Evolutionary conservation across 2,329 filamentous ascomycete species (phyloP), one percentile per base, ranked within the genome.

Genomic region (Exophiala sp.): DNA sequence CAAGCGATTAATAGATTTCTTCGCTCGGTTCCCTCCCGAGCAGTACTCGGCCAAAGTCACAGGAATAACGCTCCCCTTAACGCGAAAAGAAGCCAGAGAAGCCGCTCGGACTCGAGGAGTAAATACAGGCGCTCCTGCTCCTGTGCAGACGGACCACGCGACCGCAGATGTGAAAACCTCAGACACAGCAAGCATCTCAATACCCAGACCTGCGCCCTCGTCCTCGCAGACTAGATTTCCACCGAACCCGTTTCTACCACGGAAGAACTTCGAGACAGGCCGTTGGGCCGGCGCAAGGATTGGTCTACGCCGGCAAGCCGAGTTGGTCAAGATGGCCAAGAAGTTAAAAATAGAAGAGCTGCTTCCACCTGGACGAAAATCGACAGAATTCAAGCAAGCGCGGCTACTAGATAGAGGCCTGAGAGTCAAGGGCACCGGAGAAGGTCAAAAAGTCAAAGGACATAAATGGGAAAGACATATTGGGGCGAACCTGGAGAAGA

Each of bases 361-460:
- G 63, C 73, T 96, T 56, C 91, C 91, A 0, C 81, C 81, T 63
- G 88, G 87, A 9, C 77, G 77, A 54, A 96, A 96, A 81, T 84
- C 85, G 64, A 86, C 86, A 2, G 86, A 84, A 79, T 74, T 68
- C 62, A 72, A 73, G 70, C 80, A 91, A 66, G 79, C 83, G 65
- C 82, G 84, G 70, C 78, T 89, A 54, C 82, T 90, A 54, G 88
- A 95, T 76, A 80, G 86, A 61, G 92, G 91, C 46, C 70, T 96
- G 71, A 80, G 86, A 59, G 88, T 96, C 54, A 92, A 91, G 82
- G 92, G 92, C 65, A 97, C 92, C 1, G 92, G 94, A 78, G 85
- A 90, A 63, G 92, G 91, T 54, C 86, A 96, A 75, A 85, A 81
- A 73, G 92, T 96, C 71, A 99, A 97, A 86, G 94, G 94, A 72